Evolutionary conservation across 208 protist species (phyloP).

Genomic region (Trypanosoma brucei): DNA sequence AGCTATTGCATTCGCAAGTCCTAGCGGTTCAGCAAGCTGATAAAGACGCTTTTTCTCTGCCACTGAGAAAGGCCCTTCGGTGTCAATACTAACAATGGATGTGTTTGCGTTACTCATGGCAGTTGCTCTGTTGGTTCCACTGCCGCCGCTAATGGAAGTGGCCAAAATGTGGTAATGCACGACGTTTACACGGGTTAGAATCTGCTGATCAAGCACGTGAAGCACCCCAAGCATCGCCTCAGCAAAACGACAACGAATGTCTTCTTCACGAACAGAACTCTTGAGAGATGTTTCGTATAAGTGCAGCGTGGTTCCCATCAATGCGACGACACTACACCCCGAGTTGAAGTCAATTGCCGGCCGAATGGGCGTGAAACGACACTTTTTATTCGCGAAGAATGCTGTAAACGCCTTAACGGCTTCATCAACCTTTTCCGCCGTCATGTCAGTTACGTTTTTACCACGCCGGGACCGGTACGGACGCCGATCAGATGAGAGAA

Average conservation of each 20-base stretch:
- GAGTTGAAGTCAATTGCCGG: slow-evolving; percentile 58
- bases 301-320: slow-evolving; percentile 69
- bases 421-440: slow-evolving; percentile 34
- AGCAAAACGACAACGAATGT: slow-evolving; percentile 73
- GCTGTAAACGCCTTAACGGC: slow-evolving; percentile 54
- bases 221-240: slow-evolving; percentile 78
- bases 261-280: slow-evolving; percentile 55
- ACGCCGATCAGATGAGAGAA: slow-evolving; percentile 74
- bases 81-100: slow-evolving; percentile 61
- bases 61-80: slow-evolving; percentile 55
- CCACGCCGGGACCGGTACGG: slow-evolving; percentile 30
- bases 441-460: slow-evolving; percentile 59
- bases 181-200: slow-evolving; percentile 64
- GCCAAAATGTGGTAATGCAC: slow-evolving; percentile 82
- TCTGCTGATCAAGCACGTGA: slow-evolving; percentile 48
- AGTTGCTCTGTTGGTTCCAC: slow-evolving; percentile 11
- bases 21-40: slow-evolving; percentile 62
- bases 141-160: slow-evolving; percentile 36
- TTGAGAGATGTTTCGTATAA: slow-evolving; percentile 83
- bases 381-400: slow-evolving; percentile 51
- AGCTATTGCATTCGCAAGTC: slow-evolving; percentile 43
- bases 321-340: slow-evolving; percentile 67
- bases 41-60: slow-evolving; percentile 45
- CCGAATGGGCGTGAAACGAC: slow-evolving; percentile 56
- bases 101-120: slow-evolving; percentile 24